Percentiles rank a stretch among this genome's conserved stretches.
phyloP scores from a whole-genome alignment of 163 green algal genomes.

The Trebouxiophyceae sp. region DNA sequence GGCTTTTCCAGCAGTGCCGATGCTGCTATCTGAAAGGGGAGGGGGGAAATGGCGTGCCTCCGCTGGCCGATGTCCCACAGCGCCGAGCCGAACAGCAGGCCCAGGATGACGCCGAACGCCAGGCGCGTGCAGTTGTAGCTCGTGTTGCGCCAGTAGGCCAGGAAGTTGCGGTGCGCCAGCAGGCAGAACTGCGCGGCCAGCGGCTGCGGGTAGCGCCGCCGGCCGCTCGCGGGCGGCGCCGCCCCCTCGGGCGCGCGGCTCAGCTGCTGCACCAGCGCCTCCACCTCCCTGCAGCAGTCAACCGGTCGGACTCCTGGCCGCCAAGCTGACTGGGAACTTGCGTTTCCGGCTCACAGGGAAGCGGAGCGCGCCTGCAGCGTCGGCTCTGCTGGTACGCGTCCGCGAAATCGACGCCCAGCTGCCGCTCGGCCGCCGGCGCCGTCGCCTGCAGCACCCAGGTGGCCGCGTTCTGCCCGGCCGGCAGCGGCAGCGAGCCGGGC shows the following conservation, averaged over 20 bases:
- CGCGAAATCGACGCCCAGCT: conserved; percentile 25
- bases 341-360: too few relatives aligned
- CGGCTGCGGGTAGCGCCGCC: conserved; percentile 16
- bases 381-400: conserved; percentile 10
- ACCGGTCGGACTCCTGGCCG: too few relatives aligned
- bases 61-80: conserved; percentile 18
- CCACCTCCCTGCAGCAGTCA: conserved; percentile 24
- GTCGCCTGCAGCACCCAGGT: conserved; percentile 5
- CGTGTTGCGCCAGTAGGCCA: conserved; percentile 12
- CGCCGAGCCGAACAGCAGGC: conserved; percentile 21
- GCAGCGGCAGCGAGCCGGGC: neutral
- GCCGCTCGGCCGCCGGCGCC: conserved; percentile 22
- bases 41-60: conserved; percentile 5
- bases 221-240: conserved; percentile 7
- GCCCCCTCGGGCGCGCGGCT: conserved; percentile 5
- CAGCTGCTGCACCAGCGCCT: conserved; percentile 23
- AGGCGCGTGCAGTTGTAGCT: conserved; percentile 28
- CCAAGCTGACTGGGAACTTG: too few relatives aligned
- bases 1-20: too few relatives aligned
- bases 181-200: conserved; percentile 16
- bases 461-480: conserved; percentile 1
- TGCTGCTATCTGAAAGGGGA: too few relatives aligned
- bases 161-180: conserved; percentile 16
- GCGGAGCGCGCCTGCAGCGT: too few relatives aligned
- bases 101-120: conserved; percentile 21